Conservation (phyloP, 2,329 filamentous ascomycete species). For the Drechslerella dactyloides region DNA sequence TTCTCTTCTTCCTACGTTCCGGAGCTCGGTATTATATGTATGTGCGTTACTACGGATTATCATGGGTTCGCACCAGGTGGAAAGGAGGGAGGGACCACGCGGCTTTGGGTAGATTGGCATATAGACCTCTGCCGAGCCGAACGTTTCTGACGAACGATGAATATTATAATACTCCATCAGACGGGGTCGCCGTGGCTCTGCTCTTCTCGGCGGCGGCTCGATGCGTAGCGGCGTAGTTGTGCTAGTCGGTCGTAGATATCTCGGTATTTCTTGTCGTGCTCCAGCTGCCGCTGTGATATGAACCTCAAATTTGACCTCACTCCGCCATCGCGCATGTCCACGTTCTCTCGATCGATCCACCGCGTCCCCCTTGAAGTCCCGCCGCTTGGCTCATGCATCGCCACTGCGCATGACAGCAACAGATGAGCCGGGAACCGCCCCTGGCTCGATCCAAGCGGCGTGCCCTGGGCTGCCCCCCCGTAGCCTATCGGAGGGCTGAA, state of each 20-base stretch:
- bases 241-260: too few species aligned
- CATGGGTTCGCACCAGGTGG: not conserved
- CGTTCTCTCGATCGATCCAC: too few species aligned
- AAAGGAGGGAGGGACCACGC: not conserved
- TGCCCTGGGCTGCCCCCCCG: not conserved
- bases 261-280: too few species aligned
- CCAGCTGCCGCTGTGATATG: too few species aligned
- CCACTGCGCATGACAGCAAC: not conserved
- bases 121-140: not conserved
- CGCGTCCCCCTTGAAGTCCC: not conserved
- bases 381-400: not conserved
- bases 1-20: not conserved
- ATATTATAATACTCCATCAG: not conserved
- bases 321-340: not conserved
- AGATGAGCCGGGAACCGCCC: not conserved
- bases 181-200: not conserved
- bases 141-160: not conserved
- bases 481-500: not conserved
- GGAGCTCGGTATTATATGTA: not conserved
- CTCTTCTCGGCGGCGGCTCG: too few species aligned
- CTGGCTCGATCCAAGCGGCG: not conserved
- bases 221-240: too few species aligned
- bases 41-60: slow-evolving; percentile 1
- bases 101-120: not conserved
- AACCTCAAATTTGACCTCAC: not conserved